phyloP scores from a whole-genome alignment of 2,329 filamentous ascomycete species.

The Penicillium sp. region DNA sequence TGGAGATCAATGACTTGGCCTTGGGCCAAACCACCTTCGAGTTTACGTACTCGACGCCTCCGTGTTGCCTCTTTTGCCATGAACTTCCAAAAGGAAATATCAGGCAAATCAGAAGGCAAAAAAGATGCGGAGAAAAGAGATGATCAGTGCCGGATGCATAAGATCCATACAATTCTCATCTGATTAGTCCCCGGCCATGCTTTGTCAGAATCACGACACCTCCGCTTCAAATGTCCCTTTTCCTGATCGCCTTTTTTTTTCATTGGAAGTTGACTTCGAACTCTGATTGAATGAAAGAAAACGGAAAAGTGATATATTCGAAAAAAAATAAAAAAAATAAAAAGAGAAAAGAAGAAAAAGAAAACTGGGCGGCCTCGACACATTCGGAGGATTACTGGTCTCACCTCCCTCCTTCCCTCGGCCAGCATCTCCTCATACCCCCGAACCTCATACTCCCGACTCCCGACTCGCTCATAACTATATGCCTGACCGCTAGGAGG shows the following conservation, averaged over 20 bases:
- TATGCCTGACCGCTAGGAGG: conserved; percentile 2
- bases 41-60: background rate
- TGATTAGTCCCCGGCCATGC: conserved; percentile 18
- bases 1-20: background rate
- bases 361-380: background rate
- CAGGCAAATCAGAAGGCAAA: background rate
- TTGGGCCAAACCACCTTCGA: background rate
- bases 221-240: conserved; percentile 19
- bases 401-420: conserved; percentile 11
- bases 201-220: conserved; percentile 24
- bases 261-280: conserved; percentile 1
- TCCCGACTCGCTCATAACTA: background rate
- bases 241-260: conserved; percentile 8
- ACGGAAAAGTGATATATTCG: background rate
- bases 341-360: background rate
- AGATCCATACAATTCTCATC: conserved; percentile 6
- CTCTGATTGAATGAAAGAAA: background rate
- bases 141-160: conserved; percentile 6
- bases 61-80: conserved; percentile 11
- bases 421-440: conserved; percentile 6
- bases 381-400: conserved; percentile 4
- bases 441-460: background rate
- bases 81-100: background rate
- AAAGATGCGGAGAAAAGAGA: background rate
- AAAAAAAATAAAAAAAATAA: background rate